Base-by-base conservation (phyloP, 345 rosid genomes). In the Salix brachista region DNA sequence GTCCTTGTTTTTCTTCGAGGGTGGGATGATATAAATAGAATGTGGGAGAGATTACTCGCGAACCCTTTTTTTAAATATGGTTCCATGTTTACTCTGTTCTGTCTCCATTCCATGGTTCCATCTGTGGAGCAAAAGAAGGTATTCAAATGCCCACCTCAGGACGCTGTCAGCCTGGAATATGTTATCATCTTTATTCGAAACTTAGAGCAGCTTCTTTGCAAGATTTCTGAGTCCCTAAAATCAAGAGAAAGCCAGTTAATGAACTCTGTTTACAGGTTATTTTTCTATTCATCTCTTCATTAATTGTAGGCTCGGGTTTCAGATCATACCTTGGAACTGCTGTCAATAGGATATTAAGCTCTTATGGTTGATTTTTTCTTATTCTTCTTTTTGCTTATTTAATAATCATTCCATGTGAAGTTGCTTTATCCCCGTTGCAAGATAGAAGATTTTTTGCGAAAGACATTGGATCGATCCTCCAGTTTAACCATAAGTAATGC, bases 381-480 rank as follows among this genome's bases (percentile, higher is more conserved):
- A 23, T 19, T 52, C 7, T 5, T 39, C 12, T 21, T 23, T 25
- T 67, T 58, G 42, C 46, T 42, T 61, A 18, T 14, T 30, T 34
- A 34, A 39, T 32, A 34, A 4, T 21, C 41, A 39, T 34, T 81
- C 69, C 81, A 95, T 98, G 96, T 93, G 79, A 93, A 96, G 88
- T 78, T 96, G 84, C 86, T 96, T 25, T 88, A 96, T 83, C 97
- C 95, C 76, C 78, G 82, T 80, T 85, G 91, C 80, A 87, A 77
- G 81, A 88, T 91, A 39, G 89, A 79, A 74, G 89, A 87, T 71
- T 96, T 91, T 80, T 86, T 96, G 84, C 86, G 30, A 74, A 96
- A 90, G 85, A 85, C 90, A 50, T 71, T 93, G 89, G 99, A 96
- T 79, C 99, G 99, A 96, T 79, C 99, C 98, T 61, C 99, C 97